Evolutionary conservation across 2,329 filamentous ascomycete species (phyloP).

Genomic region (Aspergillus sp.): DNA sequence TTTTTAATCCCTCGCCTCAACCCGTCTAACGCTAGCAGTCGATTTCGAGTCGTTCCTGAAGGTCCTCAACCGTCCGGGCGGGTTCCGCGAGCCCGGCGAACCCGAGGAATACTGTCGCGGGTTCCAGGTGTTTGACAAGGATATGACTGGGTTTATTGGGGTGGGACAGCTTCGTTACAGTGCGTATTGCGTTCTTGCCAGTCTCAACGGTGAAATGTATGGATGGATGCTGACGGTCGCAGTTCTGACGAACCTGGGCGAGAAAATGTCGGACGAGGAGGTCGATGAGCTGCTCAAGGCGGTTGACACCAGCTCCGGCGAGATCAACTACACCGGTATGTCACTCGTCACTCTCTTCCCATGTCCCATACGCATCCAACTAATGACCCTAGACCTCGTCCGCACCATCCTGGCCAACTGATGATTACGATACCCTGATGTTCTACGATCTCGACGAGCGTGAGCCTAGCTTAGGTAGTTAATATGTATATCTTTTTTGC

Average conservation of each 20-base stretch:
- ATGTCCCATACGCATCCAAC: neutral
- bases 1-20: neutral
- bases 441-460: slow-evolving; percentile 15
- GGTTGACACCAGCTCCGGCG: slow-evolving; percentile 90
- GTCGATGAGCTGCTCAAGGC: slow-evolving; percentile 98
- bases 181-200: slow-evolving; percentile 25
- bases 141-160: slow-evolving; percentile 96
- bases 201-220: too few species aligned
- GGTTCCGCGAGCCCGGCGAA: slow-evolving; percentile 96
- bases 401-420: slow-evolving; percentile 84
- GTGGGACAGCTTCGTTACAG: slow-evolving; percentile 95
- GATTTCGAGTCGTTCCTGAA: slow-evolving; percentile 98
- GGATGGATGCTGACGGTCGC: slow-evolving; percentile 3
- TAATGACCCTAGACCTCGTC: slow-evolving; percentile 63
- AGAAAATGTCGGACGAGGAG: slow-evolving; percentile 99
- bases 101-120: slow-evolving; percentile 97
- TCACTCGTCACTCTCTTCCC: slow-evolving; percentile 5
- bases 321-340: slow-evolving; percentile 96
- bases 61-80: slow-evolving; percentile 93
- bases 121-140: slow-evolving; percentile 99
- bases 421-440: slow-evolving; percentile 29
- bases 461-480: too few species aligned
- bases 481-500: neutral
- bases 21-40: slow-evolving; percentile 55
- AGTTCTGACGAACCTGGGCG: slow-evolving; percentile 93